These are phyloP conservation scores for Pontederia crassipes DNA, from an alignment of 176 grass and related monocot species.

Conservation along the genomic window DNA sequence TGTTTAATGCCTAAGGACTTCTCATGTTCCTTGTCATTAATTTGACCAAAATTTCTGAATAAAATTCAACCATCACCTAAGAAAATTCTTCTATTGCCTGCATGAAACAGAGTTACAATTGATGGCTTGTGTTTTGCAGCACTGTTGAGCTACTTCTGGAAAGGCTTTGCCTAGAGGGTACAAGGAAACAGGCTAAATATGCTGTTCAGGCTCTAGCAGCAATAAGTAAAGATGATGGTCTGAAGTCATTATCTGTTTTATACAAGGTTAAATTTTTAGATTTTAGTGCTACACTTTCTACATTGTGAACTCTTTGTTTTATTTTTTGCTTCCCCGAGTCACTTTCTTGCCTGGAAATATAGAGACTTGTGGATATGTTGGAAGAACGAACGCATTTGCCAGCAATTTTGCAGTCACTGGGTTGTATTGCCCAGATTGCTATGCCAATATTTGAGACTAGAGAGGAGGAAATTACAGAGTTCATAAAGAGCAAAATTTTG, in stretches of 20 bases:
- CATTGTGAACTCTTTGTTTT: not conserved
- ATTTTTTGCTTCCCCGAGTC: slow-evolving; percentile 5
- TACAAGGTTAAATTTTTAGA: slow-evolving; percentile 59
- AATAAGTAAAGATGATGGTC: slow-evolving; percentile 98
- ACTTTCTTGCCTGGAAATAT: too few relatives aligned
- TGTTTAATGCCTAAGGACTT: too few relatives aligned
- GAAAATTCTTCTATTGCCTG: too few relatives aligned
- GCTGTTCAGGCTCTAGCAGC: slow-evolving; percentile 93
- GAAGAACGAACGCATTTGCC: slow-evolving; percentile 91
- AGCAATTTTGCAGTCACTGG: slow-evolving; percentile 91
- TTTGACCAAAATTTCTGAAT: too few relatives aligned
- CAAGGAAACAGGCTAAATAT: slow-evolving; percentile 88
- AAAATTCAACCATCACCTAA: too few relatives aligned
- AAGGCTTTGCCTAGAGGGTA: slow-evolving; percentile 88
- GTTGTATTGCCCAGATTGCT: slow-evolving; percentile 93
- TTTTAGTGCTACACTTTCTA: not conserved
- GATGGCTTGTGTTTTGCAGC: slow-evolving; percentile 22
- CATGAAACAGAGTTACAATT: too few relatives aligned
- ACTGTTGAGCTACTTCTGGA: slow-evolving; percentile 91
- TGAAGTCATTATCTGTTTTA: slow-evolving; percentile 97
- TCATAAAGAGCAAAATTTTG: slow-evolving; percentile 79
- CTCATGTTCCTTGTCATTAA: too few relatives aligned
- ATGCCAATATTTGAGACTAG: slow-evolving; percentile 98
- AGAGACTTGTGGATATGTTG: slow-evolving; percentile 97
- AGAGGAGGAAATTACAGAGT: slow-evolving; percentile 88